Evolutionary conservation across 169 alveolate species (phyloP).

Genomic region (Eimeria sp.): DNA sequence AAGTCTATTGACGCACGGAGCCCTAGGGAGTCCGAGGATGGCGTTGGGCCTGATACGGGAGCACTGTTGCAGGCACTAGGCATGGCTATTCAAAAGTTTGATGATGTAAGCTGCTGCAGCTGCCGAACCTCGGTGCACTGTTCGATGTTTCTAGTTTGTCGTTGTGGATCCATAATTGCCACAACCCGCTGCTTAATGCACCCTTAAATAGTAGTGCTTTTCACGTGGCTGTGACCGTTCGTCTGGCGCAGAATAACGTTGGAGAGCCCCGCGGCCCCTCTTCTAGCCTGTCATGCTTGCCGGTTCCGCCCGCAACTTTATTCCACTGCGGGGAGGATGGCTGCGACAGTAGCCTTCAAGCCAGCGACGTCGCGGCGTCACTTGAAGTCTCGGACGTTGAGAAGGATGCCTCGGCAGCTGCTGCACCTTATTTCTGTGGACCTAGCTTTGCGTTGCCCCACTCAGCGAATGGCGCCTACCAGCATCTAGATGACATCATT

Average conservation of each 20-base stretch:
- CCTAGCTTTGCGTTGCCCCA: conserved; percentile 47
- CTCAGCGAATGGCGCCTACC: conserved; percentile 2
- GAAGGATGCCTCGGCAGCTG: conserved; percentile 3
- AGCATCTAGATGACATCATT: conserved; percentile 23
- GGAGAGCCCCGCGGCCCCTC: neutral
- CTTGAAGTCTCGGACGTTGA: conserved; percentile 39
- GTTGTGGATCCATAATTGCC: neutral
- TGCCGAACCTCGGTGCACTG: neutral
- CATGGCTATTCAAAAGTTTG: conserved; percentile 24
- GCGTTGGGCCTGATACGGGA: conserved; percentile 1
- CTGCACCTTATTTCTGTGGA: conserved; percentile 28
- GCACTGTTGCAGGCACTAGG: conserved; percentile 33
- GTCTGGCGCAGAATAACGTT: neutral
- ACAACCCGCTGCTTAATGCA: neutral
- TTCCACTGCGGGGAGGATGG: neutral
- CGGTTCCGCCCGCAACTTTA: conserved; percentile 8
- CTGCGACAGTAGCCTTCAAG: conserved; percentile 17
- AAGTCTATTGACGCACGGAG: neutral
- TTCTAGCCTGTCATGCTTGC: neutral
- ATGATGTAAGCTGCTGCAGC: conserved; percentile 36
- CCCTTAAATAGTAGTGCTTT: neutral
- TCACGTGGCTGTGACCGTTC: neutral
- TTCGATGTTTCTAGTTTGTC: neutral
- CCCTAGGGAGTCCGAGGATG: conserved; percentile 21
- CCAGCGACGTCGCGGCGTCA: conserved; percentile 18